Base-by-base conservation (phyloP, 768 basidiomycete species). In the Pleurotus platypus region DNA sequence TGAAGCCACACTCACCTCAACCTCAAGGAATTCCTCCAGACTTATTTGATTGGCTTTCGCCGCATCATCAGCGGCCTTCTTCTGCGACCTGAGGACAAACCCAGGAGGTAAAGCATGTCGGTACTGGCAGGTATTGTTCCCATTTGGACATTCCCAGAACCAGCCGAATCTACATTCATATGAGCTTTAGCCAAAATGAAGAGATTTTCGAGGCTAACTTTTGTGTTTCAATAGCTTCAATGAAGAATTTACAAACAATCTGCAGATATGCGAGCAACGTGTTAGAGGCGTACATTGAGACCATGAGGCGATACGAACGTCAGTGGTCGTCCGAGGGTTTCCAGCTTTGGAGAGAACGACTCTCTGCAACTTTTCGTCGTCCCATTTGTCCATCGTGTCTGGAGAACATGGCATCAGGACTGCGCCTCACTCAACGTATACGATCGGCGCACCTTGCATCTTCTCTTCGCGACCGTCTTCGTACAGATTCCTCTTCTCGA, bases 321-420 rank as follows among this genome's bases (percentile, higher is more conserved):
- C 96, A 38, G 96, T 98, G 2, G 87, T 89, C 22, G 92, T 96
- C 62, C 87, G 82, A 50, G 92, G 93, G 72, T 95, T 97, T 24
- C 95, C 95, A 60, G 85, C 80, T 71, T 94, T 95, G 8, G 87
- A 89, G 15, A 85, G 63, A 1, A 98, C 92, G 56, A 98, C 97
- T n/a, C 74, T 84, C 39, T 85, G 80, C 57, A 99, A 76, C 73
- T 98, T 98, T 66, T 87, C 94, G 59, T 98, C 91, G 72, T 97
- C 94, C 97, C 97, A 99, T 60, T 77, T 85, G 64, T 97, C 94
- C 97, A 98, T 98, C 9, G 93, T 94, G 73, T 98, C 95, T 94
- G 61, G 38, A 37, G 1, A 42, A 9, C 49, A 24, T 45, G 60
- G 20, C 37, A 15, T 45, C 27, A 26, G 24, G 24, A 47, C 2